Conservation (phyloP, 106 monocot species). For the Dioscorea alata region DNA sequence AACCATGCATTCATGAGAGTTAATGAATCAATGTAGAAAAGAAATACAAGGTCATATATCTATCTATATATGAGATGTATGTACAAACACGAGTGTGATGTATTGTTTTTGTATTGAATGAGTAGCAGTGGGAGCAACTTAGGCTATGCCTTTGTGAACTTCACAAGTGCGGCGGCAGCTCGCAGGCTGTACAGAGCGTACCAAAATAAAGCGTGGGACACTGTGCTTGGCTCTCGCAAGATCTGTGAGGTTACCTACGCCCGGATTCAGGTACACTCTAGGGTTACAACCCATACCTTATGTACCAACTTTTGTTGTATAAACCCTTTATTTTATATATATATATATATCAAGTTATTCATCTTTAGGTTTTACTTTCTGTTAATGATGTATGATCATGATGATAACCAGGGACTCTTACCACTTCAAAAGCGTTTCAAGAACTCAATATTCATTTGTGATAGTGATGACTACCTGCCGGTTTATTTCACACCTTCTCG, state of each 20-base stretch:
- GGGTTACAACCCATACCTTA: neutral
- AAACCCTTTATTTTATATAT: no score
- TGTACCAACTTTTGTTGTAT: neutral
- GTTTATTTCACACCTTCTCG: slow-evolving; percentile 1
- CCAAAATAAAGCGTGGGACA: slow-evolving; percentile 1
- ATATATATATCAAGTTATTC: neutral
- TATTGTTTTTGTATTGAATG: neutral
- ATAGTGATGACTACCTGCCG: slow-evolving; percentile 6
- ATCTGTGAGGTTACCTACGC: slow-evolving; percentile 11
- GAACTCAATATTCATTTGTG: slow-evolving; percentile 1
- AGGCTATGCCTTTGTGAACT: slow-evolving; percentile 14
- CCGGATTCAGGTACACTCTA: slow-evolving; percentile 6
- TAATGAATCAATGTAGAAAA: no score
- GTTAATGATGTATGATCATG: neutral
- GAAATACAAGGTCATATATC: neutral
- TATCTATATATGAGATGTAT: neutral
- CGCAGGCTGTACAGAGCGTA: slow-evolving; percentile 1
- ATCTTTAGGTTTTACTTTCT: neutral
- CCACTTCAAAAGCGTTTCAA: neutral
- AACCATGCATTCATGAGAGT: no score
- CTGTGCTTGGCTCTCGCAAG: slow-evolving; percentile 5
- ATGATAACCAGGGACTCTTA: neutral
- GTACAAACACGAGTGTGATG: no score
- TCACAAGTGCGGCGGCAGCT: slow-evolving; percentile 2
- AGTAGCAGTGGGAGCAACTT: slow-evolving; percentile 4